A percentile compares a stretch with the other conserved stretches of the same genome.
Conservation (phyloP, 2,329 filamentous ascomycete genomes). For the Triangularia verruculosa region DNA sequence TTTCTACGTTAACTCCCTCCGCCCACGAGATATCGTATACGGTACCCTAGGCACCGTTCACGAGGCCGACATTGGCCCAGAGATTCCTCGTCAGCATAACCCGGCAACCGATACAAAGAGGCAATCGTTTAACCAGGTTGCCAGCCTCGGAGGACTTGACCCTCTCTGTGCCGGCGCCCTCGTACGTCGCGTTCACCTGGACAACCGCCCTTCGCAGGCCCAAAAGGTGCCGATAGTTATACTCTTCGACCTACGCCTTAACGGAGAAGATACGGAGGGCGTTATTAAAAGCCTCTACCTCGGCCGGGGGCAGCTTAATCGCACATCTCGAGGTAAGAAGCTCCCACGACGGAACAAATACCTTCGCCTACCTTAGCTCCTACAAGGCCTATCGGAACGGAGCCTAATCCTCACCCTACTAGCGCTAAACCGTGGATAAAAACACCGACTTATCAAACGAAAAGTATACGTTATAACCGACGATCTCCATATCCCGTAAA, state of each 20-base stretch:
- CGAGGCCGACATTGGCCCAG: conserved; percentile 10
- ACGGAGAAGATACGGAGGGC: conserved; percentile 7
- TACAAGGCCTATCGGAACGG: conserved; percentile 2
- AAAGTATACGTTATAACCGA: conserved; percentile 7
- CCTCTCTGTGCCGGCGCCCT: conserved; percentile 5
- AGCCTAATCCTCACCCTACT: conserved; percentile 10
- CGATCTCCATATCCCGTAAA: conserved; percentile 6
- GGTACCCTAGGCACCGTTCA: conserved; percentile 6
- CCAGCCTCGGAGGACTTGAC: conserved; percentile 2
- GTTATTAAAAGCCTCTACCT: conserved; percentile 5
- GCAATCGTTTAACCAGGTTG: conserved; percentile 8
- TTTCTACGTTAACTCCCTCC: background rate
- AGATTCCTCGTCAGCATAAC: conserved; percentile 12
- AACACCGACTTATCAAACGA: conserved; percentile 6
- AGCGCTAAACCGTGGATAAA: conserved; percentile 1
- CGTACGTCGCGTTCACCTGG: conserved; percentile 4
- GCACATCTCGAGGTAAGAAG: conserved; percentile 8
- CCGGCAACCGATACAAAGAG: conserved; percentile 8
- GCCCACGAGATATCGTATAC: conserved; percentile 4
- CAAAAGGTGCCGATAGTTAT: conserved; percentile 6
- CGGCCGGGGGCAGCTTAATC: conserved; percentile 7
- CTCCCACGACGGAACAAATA: conserved; percentile 5
- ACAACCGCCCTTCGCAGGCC: conserved; percentile 4
- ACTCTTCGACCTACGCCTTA: conserved; percentile 7
- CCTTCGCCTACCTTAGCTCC: background rate